Evolutionary conservation across 2,329 filamentous ascomycete species (phyloP), one percentile per base, ranked within the genome.

Genomic region (Colletotrichum lini): DNA sequence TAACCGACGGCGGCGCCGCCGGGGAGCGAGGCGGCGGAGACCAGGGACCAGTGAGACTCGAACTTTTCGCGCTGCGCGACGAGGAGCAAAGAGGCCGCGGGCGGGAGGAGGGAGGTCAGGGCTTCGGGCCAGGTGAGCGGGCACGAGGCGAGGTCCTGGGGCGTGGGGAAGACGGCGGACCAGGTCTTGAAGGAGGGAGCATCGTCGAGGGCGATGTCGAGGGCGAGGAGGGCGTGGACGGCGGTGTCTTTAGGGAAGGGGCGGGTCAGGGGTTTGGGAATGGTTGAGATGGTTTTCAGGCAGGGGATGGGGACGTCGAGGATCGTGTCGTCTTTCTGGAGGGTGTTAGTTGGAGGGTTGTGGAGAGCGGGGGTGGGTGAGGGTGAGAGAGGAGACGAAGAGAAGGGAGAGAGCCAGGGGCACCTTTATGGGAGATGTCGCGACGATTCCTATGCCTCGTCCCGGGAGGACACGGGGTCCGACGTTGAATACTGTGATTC

Each of bases 391-490:
- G 26, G 52, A 59, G 26, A 40, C 35, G 10, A 45, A 38, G 15
- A 23, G 15, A 8, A 18, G 8, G 23, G 52, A 42, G 53, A 13
- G n/a, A 4, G 47, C 7, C 10, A 40, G 42, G 53, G 35, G 60
- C 82, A 93, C 93, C 82, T 92, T 83, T 72, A 96, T 86, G 16
- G 87, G 82, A 38, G 88, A 86, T 15, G 89, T 91, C 6, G 94
- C 92, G 61, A 95, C 86, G 67, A 98, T 90, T 57, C 95, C 95
- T 64, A 96, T 88, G 38, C 95, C 95, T 65, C 93, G 87, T 2
- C 91, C 92, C 7, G 91, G 88, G 18, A 97, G 90, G 49, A 84
- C 84, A 50, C 90, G 87, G 6, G 94, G 91, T 2, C 84, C 84
- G 58, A 97, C 89, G 38, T 91, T 91, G 75, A 92, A 86, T 74